Evolutionary conservation across 495 filamentous ascomycete species (phyloP).

Genomic region (Saxophila tyrrhenica): DNA sequence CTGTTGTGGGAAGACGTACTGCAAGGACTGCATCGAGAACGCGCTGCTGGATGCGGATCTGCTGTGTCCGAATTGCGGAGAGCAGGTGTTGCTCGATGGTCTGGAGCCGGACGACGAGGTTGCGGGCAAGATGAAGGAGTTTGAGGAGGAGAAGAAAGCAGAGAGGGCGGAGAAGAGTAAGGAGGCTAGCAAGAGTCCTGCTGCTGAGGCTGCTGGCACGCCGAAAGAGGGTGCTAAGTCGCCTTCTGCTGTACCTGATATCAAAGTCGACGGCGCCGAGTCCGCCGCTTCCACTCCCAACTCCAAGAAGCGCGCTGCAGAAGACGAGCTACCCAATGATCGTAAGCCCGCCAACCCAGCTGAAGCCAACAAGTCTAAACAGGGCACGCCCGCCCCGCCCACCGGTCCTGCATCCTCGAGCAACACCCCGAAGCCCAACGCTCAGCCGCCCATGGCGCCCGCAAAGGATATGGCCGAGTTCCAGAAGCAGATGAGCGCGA

Average conservation of each 20-base stretch:
- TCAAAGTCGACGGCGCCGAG: slow-evolving; percentile 9
- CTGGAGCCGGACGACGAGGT: slow-evolving; percentile 70
- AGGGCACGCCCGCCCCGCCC: slow-evolving; percentile 20
- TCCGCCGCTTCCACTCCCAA: slow-evolving; percentile 18
- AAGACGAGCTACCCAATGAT: slow-evolving; percentile 55
- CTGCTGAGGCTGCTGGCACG: slow-evolving; percentile 14
- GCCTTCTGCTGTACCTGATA: neutral
- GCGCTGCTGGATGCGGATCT: slow-evolving; percentile 96
- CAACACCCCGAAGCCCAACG: slow-evolving; percentile 18
- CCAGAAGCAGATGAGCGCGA: slow-evolving; percentile 22
- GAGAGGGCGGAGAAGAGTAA: slow-evolving; percentile 53
- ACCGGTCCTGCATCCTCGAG: too few relatives aligned
- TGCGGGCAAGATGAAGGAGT: slow-evolving; percentile 64
- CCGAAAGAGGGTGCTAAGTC: slow-evolving; percentile 3
- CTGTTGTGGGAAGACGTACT: slow-evolving; percentile 94
- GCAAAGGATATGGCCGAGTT: slow-evolving; percentile 18
- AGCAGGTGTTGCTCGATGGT: slow-evolving; percentile 87
- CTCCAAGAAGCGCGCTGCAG: slow-evolving; percentile 70
- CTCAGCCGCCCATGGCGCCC: neutral
- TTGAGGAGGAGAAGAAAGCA: slow-evolving; percentile 57
- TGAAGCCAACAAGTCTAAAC: slow-evolving; percentile 24
- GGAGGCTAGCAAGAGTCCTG: slow-evolving; percentile 37
- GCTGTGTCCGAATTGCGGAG: slow-evolving; percentile 81
- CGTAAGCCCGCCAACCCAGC: slow-evolving; percentile 48
- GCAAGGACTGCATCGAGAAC: slow-evolving; percentile 97